Evolutionary conservation across 2,329 filamentous ascomycete species (phyloP), one percentile per base, ranked within the genome.

Genomic region (Blastomyces parvus): DNA sequence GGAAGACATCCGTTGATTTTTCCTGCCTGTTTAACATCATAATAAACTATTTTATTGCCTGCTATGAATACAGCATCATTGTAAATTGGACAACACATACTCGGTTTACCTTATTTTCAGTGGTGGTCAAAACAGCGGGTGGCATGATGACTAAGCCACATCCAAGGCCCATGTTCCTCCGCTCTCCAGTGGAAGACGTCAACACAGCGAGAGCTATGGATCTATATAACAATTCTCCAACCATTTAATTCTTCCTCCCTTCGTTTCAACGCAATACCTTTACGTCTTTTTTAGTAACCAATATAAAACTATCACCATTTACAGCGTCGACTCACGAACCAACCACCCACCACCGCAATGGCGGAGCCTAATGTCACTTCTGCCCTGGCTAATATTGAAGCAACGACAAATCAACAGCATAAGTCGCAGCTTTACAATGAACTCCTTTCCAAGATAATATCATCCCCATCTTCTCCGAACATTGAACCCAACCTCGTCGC

Each of bases 401-500:
- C 80, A 2, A 74, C 80, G 6, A 71, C 77, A 40, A 75, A 77
- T 44, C 74, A 79, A 61, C 73, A 77, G 65, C 78, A 80, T 70
- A 85, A 84, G 72, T 74, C 82, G 52, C 75, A 82, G 30, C 80
- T 77, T 53, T 87, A 87, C 78, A 82, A 79, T 63, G 74, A 81
- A 25, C 77, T 86, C n/a, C 81, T 88, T 66, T 74, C 80, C 66
- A 76, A 81, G 59, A 84, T 86, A 71, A 77, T 83, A 60, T 72
- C 78, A 14, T 78, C 78, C 63, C 70, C 74, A 13, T 73, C 77
- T 8, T 69, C 76, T 44, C 74, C 79, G 25, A 77, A 82, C 62
- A 77, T 85, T 57, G 73, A 81, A 63, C 74, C 82, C 65, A 86
- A 92, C 74, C 81, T 92, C 64, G 85, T 84, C 65, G 84, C 84